Conservation (phyloP, 257 asterid species). For the Lithospermum erythrorhizon region DNA sequence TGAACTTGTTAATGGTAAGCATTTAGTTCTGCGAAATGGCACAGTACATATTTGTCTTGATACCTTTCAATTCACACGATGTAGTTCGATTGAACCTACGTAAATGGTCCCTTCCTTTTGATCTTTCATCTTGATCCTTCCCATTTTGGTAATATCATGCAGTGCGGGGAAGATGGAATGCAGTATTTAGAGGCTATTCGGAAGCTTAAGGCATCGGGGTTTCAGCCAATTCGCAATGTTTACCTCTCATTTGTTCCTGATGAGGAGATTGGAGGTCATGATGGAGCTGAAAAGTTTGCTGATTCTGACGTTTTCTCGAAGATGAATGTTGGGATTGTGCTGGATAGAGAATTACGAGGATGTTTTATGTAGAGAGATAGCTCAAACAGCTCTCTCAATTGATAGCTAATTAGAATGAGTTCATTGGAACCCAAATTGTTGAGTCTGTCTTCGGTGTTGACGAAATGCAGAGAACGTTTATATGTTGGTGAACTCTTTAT, state of each 20-base stretch:
- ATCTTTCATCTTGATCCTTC: slow-evolving; percentile 53
- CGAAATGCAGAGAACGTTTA: no score
- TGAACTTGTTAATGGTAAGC: slow-evolving; percentile 62
- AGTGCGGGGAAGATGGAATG: slow-evolving; percentile 65
- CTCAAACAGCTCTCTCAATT: no score
- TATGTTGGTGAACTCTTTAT: no score
- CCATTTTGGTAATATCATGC: slow-evolving; percentile 77
- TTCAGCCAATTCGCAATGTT: slow-evolving; percentile 56
- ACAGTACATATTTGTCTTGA: slow-evolving; percentile 47
- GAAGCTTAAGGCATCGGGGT: slow-evolving; percentile 54
- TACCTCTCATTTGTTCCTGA: slow-evolving; percentile 91
- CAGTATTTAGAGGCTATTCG: slow-evolving; percentile 93
- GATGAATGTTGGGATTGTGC: slow-evolving; percentile 79
- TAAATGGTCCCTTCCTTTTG: slow-evolving; percentile 83
- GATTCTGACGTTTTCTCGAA: slow-evolving; percentile 51
- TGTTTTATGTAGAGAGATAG: no score
- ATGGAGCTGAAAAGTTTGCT: slow-evolving; percentile 73
- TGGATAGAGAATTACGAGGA: slow-evolving; percentile 77
- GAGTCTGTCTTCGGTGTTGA: no score
- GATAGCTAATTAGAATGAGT: no score
- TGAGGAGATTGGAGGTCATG: slow-evolving; percentile 92
- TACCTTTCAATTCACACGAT: slow-evolving; percentile 89
- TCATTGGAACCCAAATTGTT: no score
- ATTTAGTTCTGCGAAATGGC: slow-evolving; percentile 75
- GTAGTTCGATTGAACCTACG: slow-evolving; percentile 74